Evolutionary conservation across 805 yeast species (phyloP), one percentile per base, ranked within the genome.

Genomic region (Yamadazyma insecticola): DNA sequence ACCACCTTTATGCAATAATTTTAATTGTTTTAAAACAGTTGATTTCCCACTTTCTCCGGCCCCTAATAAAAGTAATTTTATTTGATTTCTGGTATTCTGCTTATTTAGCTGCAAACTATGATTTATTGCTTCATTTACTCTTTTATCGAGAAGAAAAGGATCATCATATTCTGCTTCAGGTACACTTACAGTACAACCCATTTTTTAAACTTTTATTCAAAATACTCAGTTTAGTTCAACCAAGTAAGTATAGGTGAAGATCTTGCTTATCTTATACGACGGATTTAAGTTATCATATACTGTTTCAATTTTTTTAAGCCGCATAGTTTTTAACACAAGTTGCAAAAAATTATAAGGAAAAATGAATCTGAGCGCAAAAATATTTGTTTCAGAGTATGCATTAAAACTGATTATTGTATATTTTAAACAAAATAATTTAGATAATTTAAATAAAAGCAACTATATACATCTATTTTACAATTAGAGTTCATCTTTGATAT

Each of bases 41-140:
- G 95, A 83, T 53, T 89, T 89, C 5, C 97, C 97, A 30, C 90
- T 79, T 52, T 89, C 97, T 4, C 97, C 97, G 0, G 97, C 85
- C 24, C 97, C 96, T 21, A 88, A 60, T n/a, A 90, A 64, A 23
- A 90, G 57, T 39, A 90, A 64, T 52, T 81, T 86, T 21, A 81
- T 71, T 43, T 74, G 80, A 37, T 74, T 73, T 45, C 69, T 74
- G 27, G 72, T 78, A 28, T 65, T 60, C 36, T 70, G 72, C 39
- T 70, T 73, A 22, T 42, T 73, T 40, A 67, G 58, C 39, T 67
- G 70, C 33, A 83, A 50, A 12, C 76, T 60, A 47, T 77, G 79
- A 41, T 82, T 89, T 30, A 84, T 78, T 5, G 71, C 74, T 38
- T 74, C 80, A 36, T 79, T 77, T 17, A 76, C 70, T 33, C 63